phyloP scores from a whole-genome alignment of 2,329 filamentous ascomycete species.

The Clonostachys byssicola region DNA sequence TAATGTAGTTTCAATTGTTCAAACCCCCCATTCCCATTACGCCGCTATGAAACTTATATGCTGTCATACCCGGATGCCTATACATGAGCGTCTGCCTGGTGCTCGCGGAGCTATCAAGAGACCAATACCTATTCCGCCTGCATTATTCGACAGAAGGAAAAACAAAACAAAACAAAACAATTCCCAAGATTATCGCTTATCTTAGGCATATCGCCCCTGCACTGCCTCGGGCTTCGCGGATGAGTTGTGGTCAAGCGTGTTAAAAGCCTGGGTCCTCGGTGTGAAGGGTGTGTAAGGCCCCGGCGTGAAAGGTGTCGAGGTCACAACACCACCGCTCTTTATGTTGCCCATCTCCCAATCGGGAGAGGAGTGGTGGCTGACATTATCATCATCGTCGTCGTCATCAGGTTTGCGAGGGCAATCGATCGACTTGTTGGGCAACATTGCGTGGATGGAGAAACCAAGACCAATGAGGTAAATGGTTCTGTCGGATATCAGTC shows the following conservation, averaged over 20 bases:
- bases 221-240: constrained; percentile 39
- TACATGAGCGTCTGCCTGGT: too few relatives aligned
- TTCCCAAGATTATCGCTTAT: not conserved
- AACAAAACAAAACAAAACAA: not conserved
- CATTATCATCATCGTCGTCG: constrained; percentile 22
- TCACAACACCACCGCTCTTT: constrained; percentile 8
- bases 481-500: constrained; percentile 31
- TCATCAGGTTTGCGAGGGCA: constrained; percentile 22
- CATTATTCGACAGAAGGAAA: not conserved
- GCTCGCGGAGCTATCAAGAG: too few relatives aligned
- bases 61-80: too few relatives aligned
- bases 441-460: constrained; percentile 54
- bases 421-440: constrained; percentile 51
- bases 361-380: not conserved
- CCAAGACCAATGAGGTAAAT: constrained; percentile 56
- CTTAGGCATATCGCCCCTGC: not conserved
- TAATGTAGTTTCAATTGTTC: too few relatives aligned
- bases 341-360: constrained; percentile 56
- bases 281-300: constrained; percentile 45
- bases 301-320: constrained; percentile 16
- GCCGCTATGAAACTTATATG: too few relatives aligned
- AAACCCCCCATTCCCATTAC: too few relatives aligned
- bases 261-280: constrained; percentile 64
- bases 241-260: constrained; percentile 55
- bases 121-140: not conserved